Percentiles rank a stretch among this genome's conserved stretches.
Evolutionary conservation across 2,329 filamentous ascomycete species (phyloP).

Genomic region (Aspergillus aculeatus): DNA sequence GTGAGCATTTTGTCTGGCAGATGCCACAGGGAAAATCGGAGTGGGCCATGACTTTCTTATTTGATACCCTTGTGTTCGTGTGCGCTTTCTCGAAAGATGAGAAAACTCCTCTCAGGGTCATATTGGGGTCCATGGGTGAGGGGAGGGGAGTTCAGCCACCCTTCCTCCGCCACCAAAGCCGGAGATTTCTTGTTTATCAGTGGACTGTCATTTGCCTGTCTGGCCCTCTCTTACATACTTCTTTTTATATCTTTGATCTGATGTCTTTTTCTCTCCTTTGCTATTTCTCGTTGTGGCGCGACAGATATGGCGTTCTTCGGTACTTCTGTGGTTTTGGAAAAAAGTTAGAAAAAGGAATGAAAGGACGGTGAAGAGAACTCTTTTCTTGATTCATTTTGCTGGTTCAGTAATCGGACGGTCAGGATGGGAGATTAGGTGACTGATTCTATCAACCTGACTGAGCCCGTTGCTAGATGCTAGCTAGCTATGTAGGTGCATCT

Average conservation of each 20-base stretch:
- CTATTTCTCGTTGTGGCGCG: constrained; percentile 8
- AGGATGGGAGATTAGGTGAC: too few species aligned
- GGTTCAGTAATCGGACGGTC: too few species aligned
- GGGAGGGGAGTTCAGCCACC: not conserved
- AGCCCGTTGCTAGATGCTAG: too few species aligned
- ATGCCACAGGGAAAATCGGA: too few species aligned
- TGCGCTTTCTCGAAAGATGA: not conserved
- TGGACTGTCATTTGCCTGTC: not conserved
- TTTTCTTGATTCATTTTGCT: not conserved
- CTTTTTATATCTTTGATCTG: not conserved
- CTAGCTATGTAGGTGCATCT: too few species aligned
- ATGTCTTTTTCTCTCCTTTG: not conserved
- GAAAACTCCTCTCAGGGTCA: not conserved
- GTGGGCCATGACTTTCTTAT: not conserved
- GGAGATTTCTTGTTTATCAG: not conserved
- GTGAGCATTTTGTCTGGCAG: too few species aligned
- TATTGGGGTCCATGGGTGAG: not conserved
- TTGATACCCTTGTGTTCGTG: constrained; percentile 26
- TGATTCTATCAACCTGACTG: too few species aligned
- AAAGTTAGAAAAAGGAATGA: constrained; percentile 8
- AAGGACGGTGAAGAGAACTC: not conserved
- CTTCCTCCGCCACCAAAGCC: not conserved
- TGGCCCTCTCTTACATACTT: not conserved
- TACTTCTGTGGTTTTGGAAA: not conserved
- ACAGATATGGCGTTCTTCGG: constrained; percentile 12